Conservation (phyloP, 1,284 basidiomycete genomes). For the Ceratobasidium sp. region DNA sequence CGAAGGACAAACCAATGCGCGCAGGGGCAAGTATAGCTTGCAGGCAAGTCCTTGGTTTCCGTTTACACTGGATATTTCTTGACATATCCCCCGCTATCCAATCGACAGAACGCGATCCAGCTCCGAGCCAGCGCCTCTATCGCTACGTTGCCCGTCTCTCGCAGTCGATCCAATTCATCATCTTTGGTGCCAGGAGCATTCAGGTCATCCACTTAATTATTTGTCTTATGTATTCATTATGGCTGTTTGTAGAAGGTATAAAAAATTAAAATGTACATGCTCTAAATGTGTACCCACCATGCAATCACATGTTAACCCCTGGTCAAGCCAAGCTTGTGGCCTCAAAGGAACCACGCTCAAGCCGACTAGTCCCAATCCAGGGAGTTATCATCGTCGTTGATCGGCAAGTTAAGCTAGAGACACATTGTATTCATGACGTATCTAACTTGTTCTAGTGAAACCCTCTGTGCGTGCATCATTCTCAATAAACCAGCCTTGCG, state of each 20-base stretch:
- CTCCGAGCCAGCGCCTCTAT: constrained; percentile 38
- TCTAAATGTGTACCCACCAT: too few relatives aligned
- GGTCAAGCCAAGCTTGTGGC: too few relatives aligned
- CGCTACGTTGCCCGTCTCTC: constrained; percentile 19
- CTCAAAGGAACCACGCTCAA: too few relatives aligned
- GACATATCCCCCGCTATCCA: constrained; percentile 7
- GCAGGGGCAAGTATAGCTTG: constrained; percentile 48
- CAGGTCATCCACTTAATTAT: background rate
- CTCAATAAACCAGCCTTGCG: too few relatives aligned
- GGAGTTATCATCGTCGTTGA: too few relatives aligned
- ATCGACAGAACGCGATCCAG: constrained; percentile 29
- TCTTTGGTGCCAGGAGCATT: constrained; percentile 1
- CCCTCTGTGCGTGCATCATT: too few relatives aligned
- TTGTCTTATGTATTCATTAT: background rate
- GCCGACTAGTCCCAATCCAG: too few relatives aligned
- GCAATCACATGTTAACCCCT: too few relatives aligned
- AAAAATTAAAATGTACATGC: too few relatives aligned
- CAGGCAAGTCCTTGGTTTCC: constrained; percentile 40
- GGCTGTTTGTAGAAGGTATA: background rate
- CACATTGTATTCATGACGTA: too few relatives aligned
- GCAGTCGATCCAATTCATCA: background rate
- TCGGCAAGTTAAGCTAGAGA: too few relatives aligned
- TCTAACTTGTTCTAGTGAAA: too few relatives aligned
- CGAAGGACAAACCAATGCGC: constrained; percentile 41
- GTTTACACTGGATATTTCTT: background rate